A percentile compares a stretch with the other conserved stretches of the same genome.
Conservation (phyloP, 129 eudicot species). For the Tagetes patula region DNA sequence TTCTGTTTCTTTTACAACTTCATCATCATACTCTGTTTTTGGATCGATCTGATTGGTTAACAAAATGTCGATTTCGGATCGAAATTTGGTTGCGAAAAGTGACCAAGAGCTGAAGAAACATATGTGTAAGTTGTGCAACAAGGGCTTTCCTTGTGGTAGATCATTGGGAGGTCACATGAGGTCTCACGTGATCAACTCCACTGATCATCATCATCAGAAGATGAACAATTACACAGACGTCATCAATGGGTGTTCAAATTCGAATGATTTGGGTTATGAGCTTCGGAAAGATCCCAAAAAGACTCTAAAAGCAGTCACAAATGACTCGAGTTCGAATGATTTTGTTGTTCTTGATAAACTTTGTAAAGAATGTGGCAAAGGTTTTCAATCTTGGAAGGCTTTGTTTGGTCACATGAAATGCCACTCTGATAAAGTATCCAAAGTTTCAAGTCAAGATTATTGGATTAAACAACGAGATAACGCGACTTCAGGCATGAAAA, state of each 20-base stretch:
- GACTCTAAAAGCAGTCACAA: conserved; percentile 39
- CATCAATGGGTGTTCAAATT: conserved; percentile 23
- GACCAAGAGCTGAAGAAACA: conserved; percentile 62
- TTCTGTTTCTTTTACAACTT: conserved; percentile 36
- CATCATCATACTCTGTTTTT: conserved; percentile 26
- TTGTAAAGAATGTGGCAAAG: conserved; percentile 79
- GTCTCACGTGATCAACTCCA: conserved; percentile 78
- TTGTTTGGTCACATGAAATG: conserved; percentile 87
- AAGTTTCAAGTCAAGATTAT: conserved; percentile 45
- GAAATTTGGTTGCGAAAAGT: conserved; percentile 37
- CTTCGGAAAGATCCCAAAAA: conserved; percentile 64
- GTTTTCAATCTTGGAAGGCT: conserved; percentile 81
- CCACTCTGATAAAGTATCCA: conserved; percentile 60
- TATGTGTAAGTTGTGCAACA: conserved; percentile 74
- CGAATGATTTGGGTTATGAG: conserved; percentile 36
- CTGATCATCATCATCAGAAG: conserved; percentile 22
- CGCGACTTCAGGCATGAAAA: conserved; percentile 29
- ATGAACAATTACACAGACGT: conserved; percentile 3
- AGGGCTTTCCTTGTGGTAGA: conserved; percentile 87
- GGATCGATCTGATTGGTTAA: conserved; percentile 28
- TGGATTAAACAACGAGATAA: conserved; percentile 39
- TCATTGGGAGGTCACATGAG: conserved; percentile 99
- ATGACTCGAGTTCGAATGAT: conserved; percentile 18
- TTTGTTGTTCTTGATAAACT: conserved; percentile 44
- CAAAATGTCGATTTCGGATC: conserved; percentile 23